Base-by-base conservation (phyloP, 177 flowering plant genomes). In the Telopea speciosissima region DNA sequence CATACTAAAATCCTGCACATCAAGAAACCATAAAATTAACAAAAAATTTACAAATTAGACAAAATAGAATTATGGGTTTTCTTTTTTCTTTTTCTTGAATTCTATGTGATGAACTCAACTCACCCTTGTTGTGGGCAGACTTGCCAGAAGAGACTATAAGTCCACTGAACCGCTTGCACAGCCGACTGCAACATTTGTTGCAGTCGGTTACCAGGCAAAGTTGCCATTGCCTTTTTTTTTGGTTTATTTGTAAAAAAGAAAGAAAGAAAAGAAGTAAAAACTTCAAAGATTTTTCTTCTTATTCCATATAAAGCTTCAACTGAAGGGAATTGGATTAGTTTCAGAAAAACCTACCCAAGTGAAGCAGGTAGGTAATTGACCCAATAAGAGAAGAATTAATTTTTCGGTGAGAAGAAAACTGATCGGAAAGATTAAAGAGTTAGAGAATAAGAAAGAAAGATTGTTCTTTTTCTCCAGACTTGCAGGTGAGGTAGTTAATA, bases 121-220 rank as follows among this genome's bases (percentile, higher is more conserved):
- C 82, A 95, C 99, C 97, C 90, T 88, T 92, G 91, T 73, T 89
- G 93, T 0, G 96, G 94, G 74, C 89, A 86, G 9, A 91, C 24
- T 78, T 89, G 87, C 99, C 99, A 95, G 77, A 86, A 95, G 80
- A 95, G 85, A 77, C 92, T 85, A 76, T 95, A 95, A 49, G 99
- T 95, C 98, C 98, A 92, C 28, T 86, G 87, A 71, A 89, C 86
- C 0, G 90, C 73, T 76, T 92, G 93, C 68, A 89, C 98, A 4
- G 96, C 85, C 17, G 85, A 71, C 79, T 93, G 94, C 66, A 93
- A 65, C 91, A 85, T 87, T 22, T 66, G 77, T 59, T 87, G 97
- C 54, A 89, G 83, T 19, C 74, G 72, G 72, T 69, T 74, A 70
- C 76, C 64, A 1, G 78, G 79, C 66, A 83, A 80, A 3, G 75